A percentile compares a stretch with the other conserved stretches of the same genome.
Evolutionary conservation across 1,284 basidiomycete species (phyloP).

Genomic region (Sanghuangporus baumii): DNA sequence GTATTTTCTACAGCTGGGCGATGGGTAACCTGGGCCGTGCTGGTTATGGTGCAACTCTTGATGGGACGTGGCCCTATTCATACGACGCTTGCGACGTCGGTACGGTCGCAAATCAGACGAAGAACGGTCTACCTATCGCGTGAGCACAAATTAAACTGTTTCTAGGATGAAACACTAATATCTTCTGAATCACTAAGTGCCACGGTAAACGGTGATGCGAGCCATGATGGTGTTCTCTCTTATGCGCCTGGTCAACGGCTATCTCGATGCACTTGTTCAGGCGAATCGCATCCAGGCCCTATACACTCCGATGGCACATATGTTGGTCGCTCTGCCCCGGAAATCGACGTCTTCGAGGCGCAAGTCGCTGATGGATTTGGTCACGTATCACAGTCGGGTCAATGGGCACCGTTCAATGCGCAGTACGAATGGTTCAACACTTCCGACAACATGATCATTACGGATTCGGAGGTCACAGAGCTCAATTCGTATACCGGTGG

Average conservation of each 20-base stretch:
- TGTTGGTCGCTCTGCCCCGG: slow-evolving; percentile 78
- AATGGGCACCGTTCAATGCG: slow-evolving; percentile 42
- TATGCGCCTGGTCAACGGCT: slow-evolving; percentile 73
- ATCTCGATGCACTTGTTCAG: slow-evolving; percentile 82
- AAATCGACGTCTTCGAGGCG: slow-evolving; percentile 83
- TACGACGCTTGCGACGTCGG: slow-evolving; percentile 55
- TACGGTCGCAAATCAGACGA: slow-evolving; percentile 46
- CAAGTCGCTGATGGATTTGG: slow-evolving; percentile 33
- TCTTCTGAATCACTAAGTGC: slow-evolving; percentile 37
- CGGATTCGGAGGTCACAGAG: slow-evolving; percentile 32
- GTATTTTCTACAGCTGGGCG: slow-evolving; percentile 30
- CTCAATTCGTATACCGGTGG: slow-evolving; percentile 43
- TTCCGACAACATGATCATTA: slow-evolving; percentile 35
- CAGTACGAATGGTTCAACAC: slow-evolving; percentile 34
- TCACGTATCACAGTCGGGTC: slow-evolving; percentile 42
- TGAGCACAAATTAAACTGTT: slow-evolving; percentile 18
- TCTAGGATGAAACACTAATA: slow-evolving; percentile 7
- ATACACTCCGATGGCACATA: slow-evolving; percentile 47
- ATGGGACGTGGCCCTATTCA: slow-evolving; percentile 55
- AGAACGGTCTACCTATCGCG: slow-evolving; percentile 31
- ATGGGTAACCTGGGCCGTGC: slow-evolving; percentile 53
- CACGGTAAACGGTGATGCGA: slow-evolving; percentile 37
- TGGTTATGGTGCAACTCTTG: slow-evolving; percentile 55
- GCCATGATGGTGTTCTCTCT: slow-evolving; percentile 40
- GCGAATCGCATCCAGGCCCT: slow-evolving; percentile 83